Evolutionary conservation across 148 eudicot species (phyloP), one percentile per base, ranked within the genome.

Genomic region (Persicaria tinctoria): DNA sequence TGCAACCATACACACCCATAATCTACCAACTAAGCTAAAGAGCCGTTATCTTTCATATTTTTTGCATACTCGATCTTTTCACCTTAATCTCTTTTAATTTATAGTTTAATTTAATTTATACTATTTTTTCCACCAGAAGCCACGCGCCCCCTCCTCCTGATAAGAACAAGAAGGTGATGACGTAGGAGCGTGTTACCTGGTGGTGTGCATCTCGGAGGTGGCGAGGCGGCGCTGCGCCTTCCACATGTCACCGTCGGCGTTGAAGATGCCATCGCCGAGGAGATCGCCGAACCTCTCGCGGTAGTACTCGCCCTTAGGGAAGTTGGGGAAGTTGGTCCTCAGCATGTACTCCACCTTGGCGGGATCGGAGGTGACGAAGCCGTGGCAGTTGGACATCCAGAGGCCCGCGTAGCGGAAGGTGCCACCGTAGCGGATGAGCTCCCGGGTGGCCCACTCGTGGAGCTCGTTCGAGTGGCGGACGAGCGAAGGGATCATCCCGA

Each of bases 131-230:
- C 27, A 23, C 27, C 27, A 23, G 27, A 23, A 23, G 27, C 27
- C 27, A 23, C 27, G 27, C 27, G 27, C 27, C 27, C 27, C 27
- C 27, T 23, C 27, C 27, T 23, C 27, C 27, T 23, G 27, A 23
- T 23, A 23, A 23, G 27, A 23, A 23, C 27, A 23, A 23, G 27
- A 23, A 23, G 27, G 27, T 23, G 27, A 23, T 23, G 27, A 23
- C 27, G 27, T 23, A 23, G 27, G 27, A 23, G 27, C 27, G 27
- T 23, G 16, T 16, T 17, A 64, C 70, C 90, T 85, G 20, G 63
- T 79, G 1, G 90, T 83, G 71, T 87, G 90, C 90, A 87, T 85
- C 78, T 85, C 88, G 6, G 87, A 83, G n/a, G 84, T 83, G 0
- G 90, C 90, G 20, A 84, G 81, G 49, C 88, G 78, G 5, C 90